phyloP scores from a whole-genome alignment of 2,329 filamentous ascomycete species.

The Cladorrhinum sp. region DNA sequence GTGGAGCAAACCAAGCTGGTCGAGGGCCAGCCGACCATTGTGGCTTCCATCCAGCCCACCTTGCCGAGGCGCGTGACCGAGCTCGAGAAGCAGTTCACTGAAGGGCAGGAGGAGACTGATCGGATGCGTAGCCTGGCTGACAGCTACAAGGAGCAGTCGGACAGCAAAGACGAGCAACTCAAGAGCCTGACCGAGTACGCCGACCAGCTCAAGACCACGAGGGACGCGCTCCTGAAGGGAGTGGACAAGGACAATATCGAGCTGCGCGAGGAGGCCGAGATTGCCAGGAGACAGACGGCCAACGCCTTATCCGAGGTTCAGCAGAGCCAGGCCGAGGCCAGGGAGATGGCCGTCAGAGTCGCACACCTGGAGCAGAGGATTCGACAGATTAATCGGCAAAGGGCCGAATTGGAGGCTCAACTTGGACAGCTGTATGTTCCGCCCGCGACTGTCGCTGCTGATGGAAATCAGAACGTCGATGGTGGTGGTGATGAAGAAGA shows the following conservation, averaged over 20 bases:
- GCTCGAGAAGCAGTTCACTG: slow-evolving; percentile 30
- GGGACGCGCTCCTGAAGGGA: background rate
- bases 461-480: background rate
- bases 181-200: background rate
- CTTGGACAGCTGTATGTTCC: slow-evolving; percentile 4
- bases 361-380: background rate
- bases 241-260: background rate
- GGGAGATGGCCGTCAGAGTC: background rate
- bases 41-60: slow-evolving; percentile 29
- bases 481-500: slow-evolving; percentile 11
- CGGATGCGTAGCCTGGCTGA: background rate
- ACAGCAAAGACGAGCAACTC: background rate
- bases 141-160: background rate
- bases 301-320: background rate
- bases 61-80: slow-evolving; percentile 35
- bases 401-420: background rate
- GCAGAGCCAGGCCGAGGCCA: background rate
- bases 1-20: slow-evolving; percentile 43
- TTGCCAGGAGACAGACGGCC: background rate
- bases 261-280: slow-evolving; percentile 11
- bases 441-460: too few relatives aligned
- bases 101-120: background rate
- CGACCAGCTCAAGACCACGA: background rate
- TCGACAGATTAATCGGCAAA: background rate
- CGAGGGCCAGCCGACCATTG: slow-evolving; percentile 43